These are phyloP conservation scores for Arthrobotrys entomopaga DNA, from an alignment of 2,329 filamentous ascomycete genomes.

Conservation along the genomic window DNA sequence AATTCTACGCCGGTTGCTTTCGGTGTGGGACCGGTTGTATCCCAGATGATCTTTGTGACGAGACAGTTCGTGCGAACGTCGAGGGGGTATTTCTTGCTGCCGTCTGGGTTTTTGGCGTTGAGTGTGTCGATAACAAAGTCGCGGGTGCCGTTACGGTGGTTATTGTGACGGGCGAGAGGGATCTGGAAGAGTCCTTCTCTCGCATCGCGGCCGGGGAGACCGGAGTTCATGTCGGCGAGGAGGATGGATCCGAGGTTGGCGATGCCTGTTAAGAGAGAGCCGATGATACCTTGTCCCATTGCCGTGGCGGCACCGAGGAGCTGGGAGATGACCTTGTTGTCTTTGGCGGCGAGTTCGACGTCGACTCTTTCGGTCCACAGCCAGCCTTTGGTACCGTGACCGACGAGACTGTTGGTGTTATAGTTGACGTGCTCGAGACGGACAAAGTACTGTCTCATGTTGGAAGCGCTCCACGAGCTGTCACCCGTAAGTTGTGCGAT, in stretches of 20 bases:
- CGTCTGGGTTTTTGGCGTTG: constrained; percentile 57
- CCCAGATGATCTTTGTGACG: constrained; percentile 63
- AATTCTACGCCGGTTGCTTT: constrained; percentile 64
- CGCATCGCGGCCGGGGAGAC: constrained; percentile 54
- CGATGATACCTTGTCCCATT: constrained; percentile 57
- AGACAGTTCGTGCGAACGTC: constrained; percentile 58
- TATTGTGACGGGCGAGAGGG: constrained; percentile 55
- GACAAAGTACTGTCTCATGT: constrained; percentile 64
- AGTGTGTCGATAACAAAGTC: constrained; percentile 59
- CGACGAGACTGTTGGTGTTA: constrained; percentile 61
- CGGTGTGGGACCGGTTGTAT: constrained; percentile 60
- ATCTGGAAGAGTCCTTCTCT: constrained; percentile 57
- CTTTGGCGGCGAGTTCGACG: constrained; percentile 40
- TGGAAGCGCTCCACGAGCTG: constrained; percentile 62
- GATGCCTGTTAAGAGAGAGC: constrained; percentile 47
- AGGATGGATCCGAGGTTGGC: constrained; percentile 58
- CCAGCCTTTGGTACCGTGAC: constrained; percentile 64
- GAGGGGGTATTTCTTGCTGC: constrained; percentile 55
- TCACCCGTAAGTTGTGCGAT: constrained; percentile 64
- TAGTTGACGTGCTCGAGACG: constrained; percentile 65
- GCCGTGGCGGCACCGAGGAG: constrained; percentile 59
- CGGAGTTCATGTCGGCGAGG: constrained; percentile 58
- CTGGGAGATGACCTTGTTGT: constrained; percentile 55
- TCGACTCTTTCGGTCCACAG: constrained; percentile 57
- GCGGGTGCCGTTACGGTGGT: constrained; percentile 56